These are phyloP conservation scores for Lentinula guzmanii DNA, from an alignment of 768 basidiomycete species.

Conservation along the genomic window DNA sequence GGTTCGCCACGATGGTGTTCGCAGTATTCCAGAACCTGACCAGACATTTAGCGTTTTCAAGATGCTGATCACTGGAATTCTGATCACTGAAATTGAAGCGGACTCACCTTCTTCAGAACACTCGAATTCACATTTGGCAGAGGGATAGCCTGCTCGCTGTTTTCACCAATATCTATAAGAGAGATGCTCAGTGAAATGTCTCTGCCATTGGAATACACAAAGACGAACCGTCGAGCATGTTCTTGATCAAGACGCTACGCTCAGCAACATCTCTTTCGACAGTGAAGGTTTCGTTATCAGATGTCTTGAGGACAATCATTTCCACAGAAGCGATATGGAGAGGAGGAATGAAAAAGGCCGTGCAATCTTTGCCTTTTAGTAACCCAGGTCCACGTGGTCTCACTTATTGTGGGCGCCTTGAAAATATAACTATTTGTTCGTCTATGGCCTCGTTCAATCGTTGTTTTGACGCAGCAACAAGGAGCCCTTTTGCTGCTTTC, in stretches of 20 bases:
- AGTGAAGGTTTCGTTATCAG: constrained; percentile 91
- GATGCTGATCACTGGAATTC: background rate
- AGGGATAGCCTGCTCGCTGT: constrained; percentile 85
- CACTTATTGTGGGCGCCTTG: constrained; percentile 11
- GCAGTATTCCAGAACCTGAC: constrained; percentile 95
- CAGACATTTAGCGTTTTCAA: background rate
- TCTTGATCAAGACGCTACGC: constrained; percentile 95
- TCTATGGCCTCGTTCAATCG: constrained; percentile 46
- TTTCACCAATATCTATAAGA: constrained; percentile 78
- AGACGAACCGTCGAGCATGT: constrained; percentile 91
- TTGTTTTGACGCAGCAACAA: constrained; percentile 24
- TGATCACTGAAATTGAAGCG: background rate
- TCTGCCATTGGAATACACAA: background rate
- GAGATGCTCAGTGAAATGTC: constrained; percentile 8
- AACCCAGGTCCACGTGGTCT: background rate
- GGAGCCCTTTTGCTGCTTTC: constrained; percentile 46
- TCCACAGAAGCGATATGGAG: constrained; percentile 17
- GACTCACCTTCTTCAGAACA: constrained; percentile 84
- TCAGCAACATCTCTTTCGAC: constrained; percentile 94
- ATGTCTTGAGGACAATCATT: constrained; percentile 88
- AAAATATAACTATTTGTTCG: constrained; percentile 7
- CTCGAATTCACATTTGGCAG: constrained; percentile 91
- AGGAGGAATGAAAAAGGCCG: background rate
- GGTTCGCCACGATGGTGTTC: constrained; percentile 98
- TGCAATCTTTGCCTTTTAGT: constrained; percentile 3